Percentiles rank a stretch among this genome's conserved stretches.
These are phyloP conservation scores for Sporothrix curviconia DNA, from an alignment of 2,329 filamentous ascomycete species.

Conservation along the genomic window DNA sequence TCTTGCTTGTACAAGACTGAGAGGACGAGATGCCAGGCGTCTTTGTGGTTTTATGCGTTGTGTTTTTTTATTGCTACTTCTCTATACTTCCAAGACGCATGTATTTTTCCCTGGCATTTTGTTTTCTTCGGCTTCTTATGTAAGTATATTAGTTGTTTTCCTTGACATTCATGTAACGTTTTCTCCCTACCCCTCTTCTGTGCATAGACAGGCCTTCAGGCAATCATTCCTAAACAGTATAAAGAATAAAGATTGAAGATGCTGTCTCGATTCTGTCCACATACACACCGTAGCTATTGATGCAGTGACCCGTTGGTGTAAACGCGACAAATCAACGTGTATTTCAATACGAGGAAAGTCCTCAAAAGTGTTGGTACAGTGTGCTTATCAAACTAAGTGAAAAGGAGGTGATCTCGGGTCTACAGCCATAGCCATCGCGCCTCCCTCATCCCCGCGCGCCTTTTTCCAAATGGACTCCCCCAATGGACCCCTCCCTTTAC, in stretches of 20 bases:
- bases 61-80: neutral
- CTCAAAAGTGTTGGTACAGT: too few species aligned
- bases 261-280: neutral
- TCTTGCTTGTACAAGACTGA: neutral
- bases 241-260: neutral
- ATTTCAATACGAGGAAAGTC: too few species aligned
- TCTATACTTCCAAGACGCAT: neutral
- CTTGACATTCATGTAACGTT: neutral
- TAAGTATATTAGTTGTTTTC: neutral
- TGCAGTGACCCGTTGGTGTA: neutral
- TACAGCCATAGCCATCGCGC: too few species aligned
- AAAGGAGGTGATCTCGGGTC: too few species aligned
- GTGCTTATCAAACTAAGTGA: too few species aligned
- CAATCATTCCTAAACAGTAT: neutral
- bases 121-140: conserved; percentile 2
- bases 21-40: conserved; percentile 1
- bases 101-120: neutral
- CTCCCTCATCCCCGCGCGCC: neutral
- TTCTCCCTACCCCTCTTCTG: neutral
- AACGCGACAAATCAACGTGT: neutral
- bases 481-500: conserved; percentile 30
- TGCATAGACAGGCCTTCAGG: neutral
- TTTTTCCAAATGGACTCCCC: neutral
- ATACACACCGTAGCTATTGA: too few species aligned
- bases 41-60: neutral